These are phyloP conservation scores for Metrosideros polymorpha DNA, from an alignment of 441 rosid genomes.

Conservation along the genomic window DNA sequence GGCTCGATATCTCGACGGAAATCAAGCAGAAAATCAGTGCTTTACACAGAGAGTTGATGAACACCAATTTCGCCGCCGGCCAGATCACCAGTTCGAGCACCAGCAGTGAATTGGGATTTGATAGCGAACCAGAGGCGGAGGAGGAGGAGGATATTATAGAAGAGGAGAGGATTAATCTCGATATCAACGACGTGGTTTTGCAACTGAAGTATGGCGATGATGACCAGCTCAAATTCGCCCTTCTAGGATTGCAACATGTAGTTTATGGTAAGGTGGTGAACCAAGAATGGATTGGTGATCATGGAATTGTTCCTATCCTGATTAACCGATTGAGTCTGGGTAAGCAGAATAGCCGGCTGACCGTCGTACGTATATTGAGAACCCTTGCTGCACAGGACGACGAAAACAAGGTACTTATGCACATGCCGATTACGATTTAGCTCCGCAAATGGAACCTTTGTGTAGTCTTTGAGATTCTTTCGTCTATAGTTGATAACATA, in stretches of 20 bases:
- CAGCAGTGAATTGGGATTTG: constrained; percentile 19
- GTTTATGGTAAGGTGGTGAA: constrained; percentile 16
- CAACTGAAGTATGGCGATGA: constrained; percentile 52
- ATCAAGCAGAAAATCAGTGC: constrained; percentile 27
- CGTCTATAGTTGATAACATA: constrained; percentile 1
- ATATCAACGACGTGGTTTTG: constrained; percentile 33
- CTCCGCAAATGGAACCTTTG: background rate
- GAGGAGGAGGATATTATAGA: constrained; percentile 14
- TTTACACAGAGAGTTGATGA: constrained; percentile 52
- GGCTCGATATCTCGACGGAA: constrained; percentile 26
- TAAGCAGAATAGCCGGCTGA: constrained; percentile 28
- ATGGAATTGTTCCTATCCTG: constrained; percentile 30
- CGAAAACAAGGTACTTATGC: constrained; percentile 35
- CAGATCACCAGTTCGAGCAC: constrained; percentile 18
- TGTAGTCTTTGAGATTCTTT: background rate
- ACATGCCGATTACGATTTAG: background rate
- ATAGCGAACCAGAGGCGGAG: constrained; percentile 28
- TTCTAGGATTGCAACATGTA: constrained; percentile 19
- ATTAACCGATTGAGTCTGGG: constrained; percentile 29
- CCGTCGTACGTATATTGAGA: constrained; percentile 30
- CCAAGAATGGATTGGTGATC: constrained; percentile 38
- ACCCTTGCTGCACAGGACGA: constrained; percentile 24
- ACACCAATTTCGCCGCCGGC: constrained; percentile 17
- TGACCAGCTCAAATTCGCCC: constrained; percentile 33
- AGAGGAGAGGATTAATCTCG: constrained; percentile 29